These are phyloP conservation scores for Pilaira anomala DNA, from an alignment of 192 early-diverging fungal genomes.

Conservation along the genomic window DNA sequence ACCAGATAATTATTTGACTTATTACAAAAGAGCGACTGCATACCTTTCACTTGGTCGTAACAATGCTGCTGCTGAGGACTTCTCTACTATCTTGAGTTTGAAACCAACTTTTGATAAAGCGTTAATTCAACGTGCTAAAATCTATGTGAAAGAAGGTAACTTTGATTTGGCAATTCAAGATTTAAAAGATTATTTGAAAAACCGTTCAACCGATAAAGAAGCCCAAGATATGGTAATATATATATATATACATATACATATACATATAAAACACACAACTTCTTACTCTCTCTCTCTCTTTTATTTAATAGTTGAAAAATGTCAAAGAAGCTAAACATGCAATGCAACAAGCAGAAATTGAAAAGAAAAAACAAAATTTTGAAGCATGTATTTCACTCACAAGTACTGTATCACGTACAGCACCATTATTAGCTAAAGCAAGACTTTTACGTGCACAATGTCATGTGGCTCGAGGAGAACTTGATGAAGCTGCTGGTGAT, in stretches of 20 bases:
- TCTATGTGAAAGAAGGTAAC: conserved; percentile 65
- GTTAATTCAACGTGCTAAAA: conserved; percentile 67
- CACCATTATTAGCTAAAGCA: conserved; percentile 52
- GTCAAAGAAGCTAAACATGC: conserved; percentile 43
- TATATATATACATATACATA: neutral
- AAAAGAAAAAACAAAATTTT: conserved; percentile 40
- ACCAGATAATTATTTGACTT: conserved; percentile 79
- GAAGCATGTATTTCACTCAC: conserved; percentile 50
- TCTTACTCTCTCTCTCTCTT: conserved; percentile 11
- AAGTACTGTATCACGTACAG: conserved; percentile 49
- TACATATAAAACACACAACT: neutral
- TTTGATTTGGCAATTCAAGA: conserved; percentile 63
- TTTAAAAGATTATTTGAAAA: conserved; percentile 40
- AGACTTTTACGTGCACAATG: conserved; percentile 69
- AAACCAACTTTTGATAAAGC: conserved; percentile 82
- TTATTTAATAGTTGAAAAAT: conserved; percentile 23
- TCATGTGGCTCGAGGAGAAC: conserved; percentile 67
- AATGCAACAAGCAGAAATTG: conserved; percentile 35
- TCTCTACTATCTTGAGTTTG: conserved; percentile 71
- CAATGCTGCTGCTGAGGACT: conserved; percentile 75
- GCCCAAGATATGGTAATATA: conserved; percentile 11
- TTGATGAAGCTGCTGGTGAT: conserved; percentile 86
- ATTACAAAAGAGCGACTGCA: conserved; percentile 83
- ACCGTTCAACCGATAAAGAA: neutral
- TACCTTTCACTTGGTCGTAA: conserved; percentile 73